Percentiles rank a stretch among this genome's conserved stretches.
These are phyloP conservation scores for Apiospora kogelbergensis DNA, from an alignment of 2,329 filamentous ascomycete genomes.

Conservation along the genomic window DNA sequence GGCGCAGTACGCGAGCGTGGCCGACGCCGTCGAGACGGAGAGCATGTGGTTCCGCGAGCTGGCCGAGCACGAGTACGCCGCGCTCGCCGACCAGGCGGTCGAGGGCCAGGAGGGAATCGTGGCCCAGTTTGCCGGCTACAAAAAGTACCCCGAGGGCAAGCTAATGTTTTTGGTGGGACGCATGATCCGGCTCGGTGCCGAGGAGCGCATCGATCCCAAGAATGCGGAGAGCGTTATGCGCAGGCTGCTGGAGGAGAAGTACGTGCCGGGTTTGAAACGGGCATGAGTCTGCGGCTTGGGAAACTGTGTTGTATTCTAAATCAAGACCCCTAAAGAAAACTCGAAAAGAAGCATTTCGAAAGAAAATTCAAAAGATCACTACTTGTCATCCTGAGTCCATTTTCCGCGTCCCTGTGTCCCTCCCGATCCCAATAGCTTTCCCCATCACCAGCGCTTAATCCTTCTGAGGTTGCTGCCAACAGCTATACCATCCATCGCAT, in stretches of 20 bases:
- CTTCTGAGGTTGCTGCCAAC: too few species aligned
- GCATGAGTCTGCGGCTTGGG: too few species aligned
- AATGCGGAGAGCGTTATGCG: conserved; percentile 49
- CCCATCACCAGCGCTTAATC: too few species aligned
- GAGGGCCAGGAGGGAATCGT: conserved; percentile 48
- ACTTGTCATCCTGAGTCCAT: background rate
- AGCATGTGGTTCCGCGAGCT: conserved; percentile 58
- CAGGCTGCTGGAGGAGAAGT: conserved; percentile 26
- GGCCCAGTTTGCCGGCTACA: conserved; percentile 42
- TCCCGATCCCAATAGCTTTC: too few species aligned
- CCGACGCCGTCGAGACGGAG: conserved; percentile 44
- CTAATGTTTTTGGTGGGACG: conserved; percentile 61
- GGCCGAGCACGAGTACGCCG: conserved; percentile 44
- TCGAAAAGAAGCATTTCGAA: background rate
- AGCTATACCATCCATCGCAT: too few species aligned
- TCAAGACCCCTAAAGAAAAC: background rate
- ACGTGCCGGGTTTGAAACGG: conserved; percentile 23
- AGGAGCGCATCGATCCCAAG: conserved; percentile 55
- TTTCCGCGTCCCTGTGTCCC: too few species aligned
- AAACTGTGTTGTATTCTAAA: background rate
- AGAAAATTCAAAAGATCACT: background rate
- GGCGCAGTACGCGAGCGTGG: conserved; percentile 36
- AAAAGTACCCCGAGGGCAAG: conserved; percentile 55
- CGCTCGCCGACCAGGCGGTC: conserved; percentile 44
- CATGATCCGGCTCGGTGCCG: conserved; percentile 54